Evolutionary conservation across 2,329 filamentous ascomycete genomes (phyloP).

Genomic region (Coleophoma cylindrospora): DNA sequence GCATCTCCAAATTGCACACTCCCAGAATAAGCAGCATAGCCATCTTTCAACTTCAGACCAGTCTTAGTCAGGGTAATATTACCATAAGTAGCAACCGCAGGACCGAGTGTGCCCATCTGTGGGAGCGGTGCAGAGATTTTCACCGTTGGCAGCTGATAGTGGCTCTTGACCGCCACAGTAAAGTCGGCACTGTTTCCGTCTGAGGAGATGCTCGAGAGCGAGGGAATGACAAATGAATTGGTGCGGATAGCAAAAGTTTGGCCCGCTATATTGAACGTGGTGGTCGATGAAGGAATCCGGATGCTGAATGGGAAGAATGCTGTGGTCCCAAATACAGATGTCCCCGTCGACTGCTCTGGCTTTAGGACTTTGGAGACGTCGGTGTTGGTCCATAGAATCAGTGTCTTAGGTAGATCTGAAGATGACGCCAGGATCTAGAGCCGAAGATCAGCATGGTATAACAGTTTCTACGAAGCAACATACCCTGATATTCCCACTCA

Average conservation of each 20-base stretch:
- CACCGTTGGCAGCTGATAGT: background rate
- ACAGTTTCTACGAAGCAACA: background rate
- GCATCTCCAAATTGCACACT: slow-evolving; percentile 6
- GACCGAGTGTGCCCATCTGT: slow-evolving; percentile 11
- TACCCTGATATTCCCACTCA: slow-evolving; percentile 17
- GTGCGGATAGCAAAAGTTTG: slow-evolving; percentile 9
- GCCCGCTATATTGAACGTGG: slow-evolving; percentile 7
- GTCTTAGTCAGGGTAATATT: background rate
- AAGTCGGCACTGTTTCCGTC: slow-evolving; percentile 6
- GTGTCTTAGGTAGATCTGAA: background rate
- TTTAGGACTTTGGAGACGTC: background rate
- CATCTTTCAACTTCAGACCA: background rate
- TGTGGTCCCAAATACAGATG: slow-evolving; percentile 10
- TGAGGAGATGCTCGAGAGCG: slow-evolving; percentile 1
- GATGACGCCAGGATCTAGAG: too few species aligned
- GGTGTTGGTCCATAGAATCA: background rate
- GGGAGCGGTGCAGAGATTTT: slow-evolving; percentile 8
- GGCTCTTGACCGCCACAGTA: slow-evolving; percentile 3
- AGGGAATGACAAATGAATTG: slow-evolving; percentile 11
- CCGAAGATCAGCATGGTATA: too few species aligned
- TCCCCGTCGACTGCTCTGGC: slow-evolving; percentile 8
- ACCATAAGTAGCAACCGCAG: slow-evolving; percentile 6
- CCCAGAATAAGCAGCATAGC: slow-evolving; percentile 11
- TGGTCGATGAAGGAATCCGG: slow-evolving; percentile 2
- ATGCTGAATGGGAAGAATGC: slow-evolving; percentile 14